Evolutionary conservation across 495 filamentous ascomycete genomes (phyloP).

Genomic region (Paragyromitra xinjiangensis): DNA sequence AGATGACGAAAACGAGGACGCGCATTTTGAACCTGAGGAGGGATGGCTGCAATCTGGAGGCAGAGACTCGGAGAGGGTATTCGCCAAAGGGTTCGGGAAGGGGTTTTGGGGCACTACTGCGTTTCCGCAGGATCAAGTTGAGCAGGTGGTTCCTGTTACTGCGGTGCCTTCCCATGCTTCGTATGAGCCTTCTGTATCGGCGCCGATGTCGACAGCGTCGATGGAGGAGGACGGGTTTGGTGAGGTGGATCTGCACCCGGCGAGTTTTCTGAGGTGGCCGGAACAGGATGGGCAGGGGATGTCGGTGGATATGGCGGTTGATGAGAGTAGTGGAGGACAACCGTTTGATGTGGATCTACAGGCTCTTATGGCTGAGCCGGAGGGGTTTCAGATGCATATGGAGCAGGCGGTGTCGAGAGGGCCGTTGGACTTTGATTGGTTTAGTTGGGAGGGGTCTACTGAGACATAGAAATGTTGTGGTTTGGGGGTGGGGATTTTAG

Average conservation of each 20-base stretch:
- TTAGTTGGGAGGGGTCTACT: slow-evolving; percentile 53
- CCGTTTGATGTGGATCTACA: slow-evolving; percentile 50
- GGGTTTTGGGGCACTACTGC: slow-evolving; percentile 30
- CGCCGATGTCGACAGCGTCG: slow-evolving; percentile 18
- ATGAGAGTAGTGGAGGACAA: not conserved
- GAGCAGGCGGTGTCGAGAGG: slow-evolving; percentile 52
- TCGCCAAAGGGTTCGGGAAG: slow-evolving; percentile 14
- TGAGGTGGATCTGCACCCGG: slow-evolving; percentile 49
- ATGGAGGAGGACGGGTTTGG: slow-evolving; percentile 32
- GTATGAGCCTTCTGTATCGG: not conserved
- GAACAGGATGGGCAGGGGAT: slow-evolving; percentile 11
- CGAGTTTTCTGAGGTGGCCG: slow-evolving; percentile 54
- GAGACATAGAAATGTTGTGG: not conserved
- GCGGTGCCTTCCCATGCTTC: not conserved
- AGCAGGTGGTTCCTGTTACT: slow-evolving; percentile 9
- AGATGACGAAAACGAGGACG: not conserved
- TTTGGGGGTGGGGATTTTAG: not conserved
- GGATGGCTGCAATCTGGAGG: slow-evolving; percentile 29
- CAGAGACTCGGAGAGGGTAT: not conserved
- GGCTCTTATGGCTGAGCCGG: slow-evolving; percentile 53
- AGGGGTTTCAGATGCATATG: slow-evolving; percentile 56
- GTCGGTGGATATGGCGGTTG: slow-evolving; percentile 35
- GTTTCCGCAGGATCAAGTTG: slow-evolving; percentile 37
- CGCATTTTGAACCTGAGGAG: not conserved
- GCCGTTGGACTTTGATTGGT: slow-evolving; percentile 56